Evolutionary conservation across 2,329 filamentous ascomycete species (phyloP), one percentile per base, ranked within the genome.

Genomic region (Chrysosporium keratinophilum): DNA sequence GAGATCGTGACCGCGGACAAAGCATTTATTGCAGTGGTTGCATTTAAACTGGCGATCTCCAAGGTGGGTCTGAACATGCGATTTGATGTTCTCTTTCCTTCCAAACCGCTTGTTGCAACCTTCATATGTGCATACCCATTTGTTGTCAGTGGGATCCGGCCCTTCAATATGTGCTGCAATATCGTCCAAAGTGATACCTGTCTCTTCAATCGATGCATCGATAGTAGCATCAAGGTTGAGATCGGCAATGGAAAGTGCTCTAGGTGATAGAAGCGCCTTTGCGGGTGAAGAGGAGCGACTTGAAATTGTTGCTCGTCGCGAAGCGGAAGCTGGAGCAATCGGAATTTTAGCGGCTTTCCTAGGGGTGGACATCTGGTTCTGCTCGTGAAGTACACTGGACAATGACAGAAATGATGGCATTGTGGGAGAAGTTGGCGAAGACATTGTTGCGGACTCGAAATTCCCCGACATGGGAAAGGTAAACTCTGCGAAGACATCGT

Each of bases 21-120:
- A 98, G 72, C 89, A 91, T 73, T 97, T 97, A 50, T 85, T 79
- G 74, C 93, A 98, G 53, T 87, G 84, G 44, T 91, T 89, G 71
- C 93, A 98, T 69, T 88, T 85, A 73, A 88, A 98, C 67, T 96
- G 93, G 46, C 93, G 81, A 69, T 98, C 93, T 63, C 94, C 93
- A 59, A 98, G 83, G 71, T 98, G 93, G 2, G 93, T 98, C 71
- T 98, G 93, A 12, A 98, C 88, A 68, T 98, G 93, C 0, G 90
- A 95, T 68, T 95, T 95, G 75, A 97, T 96, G 72, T 98, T 97
- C 70, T 98, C 93, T 69, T 96, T 95, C 62, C 93, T 82, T n/a
- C 90, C 91, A 66, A 98, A 97, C 51, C 83, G 81, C 70, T 95
- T 95, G 61, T 83, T 80, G 70, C 93, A 98, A 28, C 83, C 83